Evolutionary conservation across 768 basidiomycete genomes (phyloP), one percentile per base, ranked within the genome.

Genomic region (Amanita pallidorosea): DNA sequence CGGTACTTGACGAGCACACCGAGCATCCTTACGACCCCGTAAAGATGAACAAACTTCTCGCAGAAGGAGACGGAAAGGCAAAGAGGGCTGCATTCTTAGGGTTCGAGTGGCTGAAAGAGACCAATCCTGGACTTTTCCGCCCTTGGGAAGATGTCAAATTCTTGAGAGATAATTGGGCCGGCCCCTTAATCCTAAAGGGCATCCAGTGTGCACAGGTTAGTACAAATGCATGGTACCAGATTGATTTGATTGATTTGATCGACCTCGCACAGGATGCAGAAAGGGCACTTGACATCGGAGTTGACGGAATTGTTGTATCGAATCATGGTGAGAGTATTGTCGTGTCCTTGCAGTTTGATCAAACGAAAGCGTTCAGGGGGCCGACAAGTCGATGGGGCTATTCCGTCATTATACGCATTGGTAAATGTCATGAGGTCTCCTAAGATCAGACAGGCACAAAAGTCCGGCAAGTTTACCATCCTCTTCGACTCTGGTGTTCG

Each of bases 401-500:
- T 90, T 18, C 76, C 81, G 0, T 80, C 88, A 1, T 67, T 91
- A 12, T 79, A 78, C 55, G 84, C 86, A 6, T 76, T 91, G 12
- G 80, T 81, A 52, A 68, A 66, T 41, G 83, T 91, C 57, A 80
- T 76, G 67, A 70, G 74, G 45, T 88, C 85, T 0, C 63, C 72
- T 18, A 76, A 74, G 50, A 67, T 88, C 52, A 69, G 66, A 45
- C 69, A 65, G 4, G 83, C 83, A 0, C 83, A 87, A 59, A 61
- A 61, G 5, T 63, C 72, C 11, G 85, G 85, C 1, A 75, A 75
- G 51, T 63, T 89, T 35, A 81, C 83, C 1, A 65, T 92, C 33
- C 67, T 93, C 3, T 88, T 85, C 57, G 83, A 85, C 60, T 90
- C 81, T 46, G 89, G 91, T 6, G 83, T 93, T 53, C 79, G 91